Conservation (phyloP, 495 filamentous ascomycete species). For the Neurospora discreta region DNA sequence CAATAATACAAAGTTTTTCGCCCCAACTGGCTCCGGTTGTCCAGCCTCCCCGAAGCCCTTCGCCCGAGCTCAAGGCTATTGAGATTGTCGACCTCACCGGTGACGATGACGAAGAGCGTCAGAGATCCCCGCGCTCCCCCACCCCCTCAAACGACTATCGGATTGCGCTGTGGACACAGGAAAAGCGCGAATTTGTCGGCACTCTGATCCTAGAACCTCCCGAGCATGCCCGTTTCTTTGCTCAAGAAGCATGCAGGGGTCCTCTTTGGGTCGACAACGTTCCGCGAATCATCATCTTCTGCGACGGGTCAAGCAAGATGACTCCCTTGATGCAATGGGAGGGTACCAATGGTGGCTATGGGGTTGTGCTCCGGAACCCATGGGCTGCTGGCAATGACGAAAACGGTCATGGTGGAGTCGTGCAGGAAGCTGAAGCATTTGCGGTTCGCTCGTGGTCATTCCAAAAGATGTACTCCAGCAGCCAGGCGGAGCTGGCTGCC, state of each 20-base stretch:
- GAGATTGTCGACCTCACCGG: background rate
- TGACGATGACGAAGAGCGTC: background rate
- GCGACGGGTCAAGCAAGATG: background rate
- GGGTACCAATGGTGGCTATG: background rate
- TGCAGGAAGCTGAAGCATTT: background rate
- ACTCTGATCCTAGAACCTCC: fast-evolving
- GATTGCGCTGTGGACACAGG: background rate
- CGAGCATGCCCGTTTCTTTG: background rate
- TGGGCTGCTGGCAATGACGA: background rate
- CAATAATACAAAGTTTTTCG: no score
- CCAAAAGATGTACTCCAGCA: background rate
- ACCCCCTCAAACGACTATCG: background rate
- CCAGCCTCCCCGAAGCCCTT: background rate
- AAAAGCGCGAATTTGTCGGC: background rate
- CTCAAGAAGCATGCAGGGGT: no score
- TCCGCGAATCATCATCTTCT: background rate
- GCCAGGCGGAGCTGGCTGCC: background rate
- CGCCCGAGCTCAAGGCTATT: background rate
- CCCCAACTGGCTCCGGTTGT: no score
- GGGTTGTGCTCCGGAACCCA: background rate
- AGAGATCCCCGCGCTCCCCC: background rate
- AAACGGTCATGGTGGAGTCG: no score
- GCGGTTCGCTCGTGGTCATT: background rate
- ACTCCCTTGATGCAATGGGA: background rate
- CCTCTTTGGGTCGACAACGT: background rate